Evolutionary conservation across 2,329 filamentous ascomycete species (phyloP), one percentile per base, ranked within the genome.

Genomic region (Macroventuria anomochaeta): DNA sequence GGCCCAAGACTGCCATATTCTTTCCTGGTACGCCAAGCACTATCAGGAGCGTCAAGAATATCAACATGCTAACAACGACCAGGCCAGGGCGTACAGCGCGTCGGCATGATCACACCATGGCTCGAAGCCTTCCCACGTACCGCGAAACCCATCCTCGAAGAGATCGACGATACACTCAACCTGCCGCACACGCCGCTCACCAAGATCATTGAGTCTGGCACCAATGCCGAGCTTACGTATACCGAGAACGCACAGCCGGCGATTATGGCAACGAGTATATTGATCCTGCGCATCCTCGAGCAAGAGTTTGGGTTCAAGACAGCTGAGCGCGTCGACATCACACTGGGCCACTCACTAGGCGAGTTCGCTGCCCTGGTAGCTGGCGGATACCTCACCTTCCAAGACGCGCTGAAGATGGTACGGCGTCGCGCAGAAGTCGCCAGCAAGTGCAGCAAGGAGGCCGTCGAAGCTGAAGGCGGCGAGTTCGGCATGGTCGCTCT

Each of bases 401-500:
- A 83, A 43, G 90, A 96, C 75, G 90, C 91, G 47, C 77, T 97
- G 57, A 84, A 83, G 62, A 81, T 97, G 70, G 89, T 96, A 46
- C 84, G 88, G 55, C 83, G 83, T 63, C 85, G 93, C 37, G 93
- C 91, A 42, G 88, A 92, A 70, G 85, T 88, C 61, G 96, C 97
- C 91, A 86, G 88, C 3, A 82, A 86, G 37, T 93, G 90, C 64
- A 92, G 90, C 7, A 78, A 78, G 62, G 79, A 82, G 20, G 90
- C 90, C 4, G 80, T 83, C 11, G 81, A 85, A 56, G 76, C 84
- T 57, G 86, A 87, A 59, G 90, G 90, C 50, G 89, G 90, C 60
- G 89, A 92, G 64, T 95, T 96, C 68, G 93, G 93, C 69, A 97
- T 97, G 93, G 87, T 97, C 2, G 93, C 93, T 4, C 79, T 97